Base-by-base conservation (phyloP, 345 rosid genomes). In the Eucalyptus dawsonii region DNA sequence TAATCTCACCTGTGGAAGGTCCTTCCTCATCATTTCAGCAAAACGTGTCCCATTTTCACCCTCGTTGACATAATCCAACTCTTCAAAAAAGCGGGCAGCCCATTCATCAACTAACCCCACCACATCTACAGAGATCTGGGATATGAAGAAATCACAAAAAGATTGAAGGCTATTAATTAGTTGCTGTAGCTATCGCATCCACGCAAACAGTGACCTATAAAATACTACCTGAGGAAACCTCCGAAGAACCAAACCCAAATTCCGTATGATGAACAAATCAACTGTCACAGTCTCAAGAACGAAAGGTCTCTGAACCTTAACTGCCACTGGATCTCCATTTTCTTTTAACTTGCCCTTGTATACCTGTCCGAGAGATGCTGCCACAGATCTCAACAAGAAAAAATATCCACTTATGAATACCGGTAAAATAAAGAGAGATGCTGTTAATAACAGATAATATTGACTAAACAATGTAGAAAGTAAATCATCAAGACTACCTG, bases 31-130 rank as follows among this genome's bases (percentile, higher is more conserved):
- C 99, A 97, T 94, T 94, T 97, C 98, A 86, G 99, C 96, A 93
- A 97, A 97, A 76, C 89, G 91, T 87, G 94, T 94, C 76, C 99
- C 99, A 93, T 97, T 96, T 91, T 96, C 96, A 88, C 99, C 99
- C 95, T 97, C 99, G 22, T 95, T 97, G 90, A 97, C 91, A 94
- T 97, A 97, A 93, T 97, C 99, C 88, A 97, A 93, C 94, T 97
- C 99, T 92, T 97, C 99, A 88, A 97, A 97, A 89, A 97, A 97
- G 29, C 99, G 98, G 90, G 99, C 96, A 88, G 99, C 98, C 99
- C 99, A 97, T 93, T 97, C 99, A 94, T 97, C 99, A 91, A 97
- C 99, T 93, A 97, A 91, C 29, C 99, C 99, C 92, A 97, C 99
- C 89, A 97, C 96, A 91, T 97, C 99, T 86, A 97, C n/a, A 19